Evolutionary conservation across 495 filamentous ascomycete genomes (phyloP), one percentile per base, ranked within the genome.

Genomic region (Filosporella fistucella): DNA sequence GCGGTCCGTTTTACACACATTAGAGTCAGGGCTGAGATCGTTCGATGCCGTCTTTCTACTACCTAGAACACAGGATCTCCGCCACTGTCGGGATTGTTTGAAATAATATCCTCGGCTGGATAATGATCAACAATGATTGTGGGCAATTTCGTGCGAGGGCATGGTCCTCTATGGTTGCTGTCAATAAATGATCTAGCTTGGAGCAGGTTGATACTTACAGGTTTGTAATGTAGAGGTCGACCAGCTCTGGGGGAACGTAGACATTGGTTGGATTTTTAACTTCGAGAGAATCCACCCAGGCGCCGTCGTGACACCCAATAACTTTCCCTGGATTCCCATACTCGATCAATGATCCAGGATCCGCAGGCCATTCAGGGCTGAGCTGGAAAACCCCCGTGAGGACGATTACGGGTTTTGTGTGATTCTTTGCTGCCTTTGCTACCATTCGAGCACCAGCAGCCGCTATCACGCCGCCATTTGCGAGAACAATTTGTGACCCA

Each of bases 191-290:
- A 3, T 8, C 5, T 16, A 28, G 10, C 16, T 8, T 3, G 24
- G 26, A 30, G n/a, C 29, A 9, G 17, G 4, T 6, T 25, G 14
- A 12, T 9, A 80, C 88, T 75, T 71, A 91, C 87, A 96, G 67
- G 65, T 96, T 96, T 9, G 91, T 95, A 52, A 96, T 85, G 60
- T 95, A 95, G 28, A 93, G 77, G 57, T 93, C 86, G 23, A 96
- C 77, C 46, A 91, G 65, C 47, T 91, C 85, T 7, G 86, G 78
- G 2, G 85, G 83, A 10, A 96, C 79, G 57, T 89, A 91, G 58
- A 95, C 90, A 41, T 81, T 85, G 17, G 91, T 57, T 9, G 88
- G 88, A 64, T 90, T 93, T 50, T 83, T 78, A 1, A 95, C 76
- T 51, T 89, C 83, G 33, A 93, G 76, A 56, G 81, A 77, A 7